Base-by-base conservation (phyloP, 805 yeast species). In the Nakazawaea ishiwadae region DNA sequence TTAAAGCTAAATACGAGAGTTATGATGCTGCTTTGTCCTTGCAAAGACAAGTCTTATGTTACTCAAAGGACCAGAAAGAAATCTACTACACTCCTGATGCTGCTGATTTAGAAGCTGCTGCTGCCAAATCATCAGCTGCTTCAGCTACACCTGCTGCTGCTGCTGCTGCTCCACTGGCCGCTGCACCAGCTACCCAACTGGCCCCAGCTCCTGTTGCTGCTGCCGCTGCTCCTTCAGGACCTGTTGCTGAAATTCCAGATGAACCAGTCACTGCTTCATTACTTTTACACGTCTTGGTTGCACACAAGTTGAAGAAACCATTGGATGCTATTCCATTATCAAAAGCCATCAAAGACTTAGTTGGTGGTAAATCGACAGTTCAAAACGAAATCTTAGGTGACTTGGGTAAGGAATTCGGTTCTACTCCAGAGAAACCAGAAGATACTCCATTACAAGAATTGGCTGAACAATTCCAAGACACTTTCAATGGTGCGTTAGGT, bases 381-480 rank as follows among this genome's bases (percentile, higher is more conserved):
- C 99, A 93, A 70, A 93, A 93, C 66, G 99, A 93, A 73, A 93
- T 93, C 53, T 77, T 93, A 54, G 99, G 99, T 74, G 99, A 93
- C 59, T 75, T 93, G 57, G 98, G 98, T 60, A 93, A 93, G 68
- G 99, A 93, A 69, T 93, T 93, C 59, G 97, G 98, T 56, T 68
- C 93, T 34, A 90, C 97, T 37, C 99, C 99, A 32, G 99, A 93
- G 68, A 93, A 93, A 68, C 97, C 99, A 48, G 99, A 93, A 69
- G 99, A 93, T 60, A 85, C 96, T 32, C 99, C 99, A 48, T 75
- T 93, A 54, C 85, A 79, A 59, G 99, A 93, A 66, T 79, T 93
- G 62, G 97, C 98, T 37, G 98, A 88, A 59, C 81, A 78, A 55
- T 87, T 93, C 78, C 96, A 91, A 70, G 96, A 88, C 50, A 71